Evolutionary conservation across 306 rosid genomes (phyloP), one percentile per base, ranked within the genome.

Genomic region (Cicer arietinum): DNA sequence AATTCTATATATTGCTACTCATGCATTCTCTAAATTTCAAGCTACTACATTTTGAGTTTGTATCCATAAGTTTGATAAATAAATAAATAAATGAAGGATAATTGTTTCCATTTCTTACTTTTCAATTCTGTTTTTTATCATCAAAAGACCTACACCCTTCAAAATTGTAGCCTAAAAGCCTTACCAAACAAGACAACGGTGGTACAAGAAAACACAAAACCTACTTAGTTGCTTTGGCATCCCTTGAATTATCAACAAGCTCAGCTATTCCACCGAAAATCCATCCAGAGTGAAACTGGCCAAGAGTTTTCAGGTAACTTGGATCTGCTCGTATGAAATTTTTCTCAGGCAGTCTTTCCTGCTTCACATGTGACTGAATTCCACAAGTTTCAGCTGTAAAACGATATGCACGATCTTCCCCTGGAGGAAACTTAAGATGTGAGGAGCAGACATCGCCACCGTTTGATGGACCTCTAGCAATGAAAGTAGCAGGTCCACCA

Each of bases 251-350:
- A 58, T 87, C 91, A 75, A 85, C 84, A 75, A 87, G 89, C 84
- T 87, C 91, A 40, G 89, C 91, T 70, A 87, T 78, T 83, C 77
- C 91, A 53, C 91, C 89, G 77, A 87, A 87, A 64, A 87, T 68
- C 91, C 91, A 87, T 63, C 89, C 89, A 61, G 91, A 87, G 80
- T 87, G 91, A 80, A 7, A 79, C 40, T 87, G 91, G 54, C 87
- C 84, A 71, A 85, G 91, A n/a, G 91, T 87, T 76, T 82, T 87
- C 59, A 87, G 74, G 81, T 82, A 87, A 82, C 87, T 82, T 74
- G 89, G 89, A 79, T 87, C 84, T 54, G 54, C 84, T 74, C 81
- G 62, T 37, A 76, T 69, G 35, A 61, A 80, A 80, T 85, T 85
- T 71, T 63, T 80, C 77, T 44, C 68, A 1, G 39, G 13, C 35